Conservation (phyloP, 306 rosid species). For the Oemleria cerasiformis region DNA sequence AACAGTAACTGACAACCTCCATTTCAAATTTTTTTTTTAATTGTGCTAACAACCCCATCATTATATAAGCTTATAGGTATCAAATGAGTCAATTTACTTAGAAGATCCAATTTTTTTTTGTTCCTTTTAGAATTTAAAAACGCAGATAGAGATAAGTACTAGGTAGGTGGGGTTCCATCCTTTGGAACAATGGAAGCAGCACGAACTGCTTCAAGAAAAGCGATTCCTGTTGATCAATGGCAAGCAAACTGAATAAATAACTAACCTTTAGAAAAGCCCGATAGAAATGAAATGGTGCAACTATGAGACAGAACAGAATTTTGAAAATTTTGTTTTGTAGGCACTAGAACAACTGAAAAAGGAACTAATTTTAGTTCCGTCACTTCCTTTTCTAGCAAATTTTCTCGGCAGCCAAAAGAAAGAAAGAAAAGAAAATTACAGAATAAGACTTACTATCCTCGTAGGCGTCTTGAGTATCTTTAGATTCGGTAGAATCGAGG, state of each 20-base stretch:
- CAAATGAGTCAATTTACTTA: not conserved
- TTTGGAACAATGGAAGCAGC: constrained; percentile 58
- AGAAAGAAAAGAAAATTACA: not conserved
- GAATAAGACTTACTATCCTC: constrained; percentile 50
- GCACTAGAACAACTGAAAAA: not conserved
- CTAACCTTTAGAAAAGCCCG: not conserved
- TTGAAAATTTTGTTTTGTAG: not conserved
- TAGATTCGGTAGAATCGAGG: constrained; percentile 55
- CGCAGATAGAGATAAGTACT: constrained; percentile 29
- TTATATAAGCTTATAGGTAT: not conserved
- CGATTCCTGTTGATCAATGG: constrained; percentile 41
- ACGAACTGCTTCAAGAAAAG: constrained; percentile 78
- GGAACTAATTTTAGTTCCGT: not conserved
- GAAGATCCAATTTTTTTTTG: not conserved
- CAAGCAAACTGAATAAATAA: not conserved
- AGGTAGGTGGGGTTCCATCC: constrained; percentile 46
- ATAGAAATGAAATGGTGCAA: not conserved
- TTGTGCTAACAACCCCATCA: not conserved
- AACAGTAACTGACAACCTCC: too few species aligned
- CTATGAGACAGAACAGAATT: not conserved
- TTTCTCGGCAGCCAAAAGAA: constrained; percentile 18
- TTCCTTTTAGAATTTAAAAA: not conserved
- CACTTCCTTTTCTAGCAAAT: not conserved
- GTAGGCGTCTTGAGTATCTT: constrained; percentile 60
- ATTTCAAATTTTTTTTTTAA: too few species aligned